Conservation (phyloP, 345 rosid species). For the Melaleuca alternifolia region DNA sequence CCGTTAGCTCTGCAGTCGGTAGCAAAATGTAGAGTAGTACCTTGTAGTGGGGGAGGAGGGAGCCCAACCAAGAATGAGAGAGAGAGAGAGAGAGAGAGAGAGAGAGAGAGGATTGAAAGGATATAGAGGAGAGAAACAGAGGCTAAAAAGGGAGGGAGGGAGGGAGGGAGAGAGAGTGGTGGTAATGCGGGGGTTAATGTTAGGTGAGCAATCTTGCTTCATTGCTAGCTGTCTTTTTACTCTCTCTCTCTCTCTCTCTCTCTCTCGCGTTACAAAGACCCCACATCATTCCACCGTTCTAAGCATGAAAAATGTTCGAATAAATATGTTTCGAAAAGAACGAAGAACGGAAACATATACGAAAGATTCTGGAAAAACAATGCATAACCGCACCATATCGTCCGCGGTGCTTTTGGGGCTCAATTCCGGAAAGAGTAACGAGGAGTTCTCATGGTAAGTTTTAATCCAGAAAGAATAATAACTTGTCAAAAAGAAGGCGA, state of each 20-base stretch:
- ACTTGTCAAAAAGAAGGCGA: not conserved
- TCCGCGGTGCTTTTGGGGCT: not conserved
- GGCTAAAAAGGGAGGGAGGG: not conserved
- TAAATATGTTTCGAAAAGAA: not conserved
- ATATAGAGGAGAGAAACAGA: not conserved
- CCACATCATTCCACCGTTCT: slow-evolving; percentile 7
- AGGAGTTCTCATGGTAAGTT: not conserved
- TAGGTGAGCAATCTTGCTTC: slow-evolving; percentile 42
- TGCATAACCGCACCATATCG: not conserved
- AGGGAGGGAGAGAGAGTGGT: not conserved
- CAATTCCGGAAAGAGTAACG: not conserved
- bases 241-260: not conserved
- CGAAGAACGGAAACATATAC: not conserved
- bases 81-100: not conserved
- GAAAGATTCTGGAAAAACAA: not conserved
- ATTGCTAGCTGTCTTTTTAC: slow-evolving; percentile 65
- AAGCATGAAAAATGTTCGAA: not conserved
- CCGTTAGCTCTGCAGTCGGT: not conserved
- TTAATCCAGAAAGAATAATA: not conserved
- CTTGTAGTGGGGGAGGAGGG: not conserved
- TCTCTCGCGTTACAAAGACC: slow-evolving; percentile 50
- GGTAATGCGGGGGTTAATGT: not conserved
- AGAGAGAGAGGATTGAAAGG: not conserved
- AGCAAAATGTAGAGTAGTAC: not conserved
- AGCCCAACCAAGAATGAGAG: not conserved